Base-by-base conservation (phyloP, 495 filamentous ascomycete species). In the Neurospora sp. region DNA sequence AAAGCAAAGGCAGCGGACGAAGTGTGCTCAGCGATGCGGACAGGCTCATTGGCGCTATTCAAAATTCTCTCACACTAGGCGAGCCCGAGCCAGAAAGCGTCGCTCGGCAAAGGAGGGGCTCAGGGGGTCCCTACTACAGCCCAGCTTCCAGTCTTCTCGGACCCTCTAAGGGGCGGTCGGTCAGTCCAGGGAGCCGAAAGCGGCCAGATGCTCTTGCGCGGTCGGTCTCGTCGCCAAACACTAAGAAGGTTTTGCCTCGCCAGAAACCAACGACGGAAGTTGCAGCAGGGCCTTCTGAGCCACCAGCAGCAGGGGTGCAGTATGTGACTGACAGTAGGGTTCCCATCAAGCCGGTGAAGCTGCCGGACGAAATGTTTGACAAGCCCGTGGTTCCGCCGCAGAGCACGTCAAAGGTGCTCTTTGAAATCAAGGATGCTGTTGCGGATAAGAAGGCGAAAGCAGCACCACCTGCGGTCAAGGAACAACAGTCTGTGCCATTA, bases 21-120 rank as follows among this genome's bases (percentile, higher is more conserved):
- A 92, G 90, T 74, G 81, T 77, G 12, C 86, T 83, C 77, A 93
- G 91, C 74, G 91, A 93, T 42, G 90, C 91, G 1, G 91, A 94
- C 75, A 80, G 91, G 35, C 83, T 94, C 3, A 94, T 94, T 68
- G 90, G 90, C 72, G 92, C 90, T 3, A 92, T 94, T 20, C 88
- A 90, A 73, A 89, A 89, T 68, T 86, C 92, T 4, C 75, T 87
- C 3, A 68, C 86, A 14, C 72, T 86, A 9, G 81, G 80, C 31
- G 81, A 82, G n/a, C 77, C 78, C 31, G 83, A 86, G 22, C 10
- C 72, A 5, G 80, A 83, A 38, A 38, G 4, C 1, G 69, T 69
- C 1, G 59, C 69, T n/a, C 53, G 44, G 6, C 74, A 74, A 40
- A 69, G 78, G 48, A 68, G 73, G n/a, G 70, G 27, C 22, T 71